phyloP scores from a whole-genome alignment of 1,284 basidiomycete genomes.

The Tetrapyrgos nigripes region DNA sequence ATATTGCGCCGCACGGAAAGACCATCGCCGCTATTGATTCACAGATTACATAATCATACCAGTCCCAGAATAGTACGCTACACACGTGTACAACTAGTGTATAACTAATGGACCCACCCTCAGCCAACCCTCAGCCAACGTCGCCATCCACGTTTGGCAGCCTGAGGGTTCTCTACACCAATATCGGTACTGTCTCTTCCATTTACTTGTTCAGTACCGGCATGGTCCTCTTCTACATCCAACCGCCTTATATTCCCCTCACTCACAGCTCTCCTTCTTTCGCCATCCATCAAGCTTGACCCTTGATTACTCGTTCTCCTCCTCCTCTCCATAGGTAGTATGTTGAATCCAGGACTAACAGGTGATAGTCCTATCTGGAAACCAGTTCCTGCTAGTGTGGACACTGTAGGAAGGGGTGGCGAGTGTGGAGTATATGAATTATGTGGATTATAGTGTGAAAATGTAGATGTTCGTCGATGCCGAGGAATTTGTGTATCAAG shows the following conservation, averaged over 20 bases:
- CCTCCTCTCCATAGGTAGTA: slow-evolving; percentile 60
- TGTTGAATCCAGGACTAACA: slow-evolving; percentile 73
- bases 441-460: slow-evolving; percentile 15
- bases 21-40: too few relatives aligned
- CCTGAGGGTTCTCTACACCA: not conserved
- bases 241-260: slow-evolving; percentile 47
- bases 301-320: slow-evolving; percentile 43
- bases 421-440: slow-evolving; percentile 19
- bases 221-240: slow-evolving; percentile 7
- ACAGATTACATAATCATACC: not conserved
- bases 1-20: too few relatives aligned
- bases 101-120: too few relatives aligned
- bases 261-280: slow-evolving; percentile 52
- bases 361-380: slow-evolving; percentile 79
- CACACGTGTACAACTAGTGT: not conserved
- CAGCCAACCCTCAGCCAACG: not conserved
- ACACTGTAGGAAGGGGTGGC: slow-evolving; percentile 38
- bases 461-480: slow-evolving; percentile 12
- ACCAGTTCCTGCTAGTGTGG: slow-evolving; percentile 51
- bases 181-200: not conserved
- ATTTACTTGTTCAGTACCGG: not conserved
- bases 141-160: not conserved
- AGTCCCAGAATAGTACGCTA: not conserved
- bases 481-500: slow-evolving; percentile 9
- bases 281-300: slow-evolving; percentile 24